Percentiles rank a stretch among this genome's conserved stretches.
Conservation (phyloP, 495 filamentous ascomycete species). For the Neurospora terricola region DNA sequence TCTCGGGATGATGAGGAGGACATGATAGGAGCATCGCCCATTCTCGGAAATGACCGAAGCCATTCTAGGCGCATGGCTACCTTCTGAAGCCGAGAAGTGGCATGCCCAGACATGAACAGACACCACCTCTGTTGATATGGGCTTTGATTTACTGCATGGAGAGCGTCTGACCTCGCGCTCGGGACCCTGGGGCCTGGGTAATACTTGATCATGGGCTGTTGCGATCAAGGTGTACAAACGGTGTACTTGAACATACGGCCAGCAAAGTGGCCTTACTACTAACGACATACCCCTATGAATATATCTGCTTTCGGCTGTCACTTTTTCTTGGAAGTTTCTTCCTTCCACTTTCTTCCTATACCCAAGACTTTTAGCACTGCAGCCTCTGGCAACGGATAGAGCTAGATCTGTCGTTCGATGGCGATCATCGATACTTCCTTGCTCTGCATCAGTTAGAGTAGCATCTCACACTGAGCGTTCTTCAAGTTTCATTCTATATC, state of each 20-base stretch:
- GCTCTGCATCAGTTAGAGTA: not conserved
- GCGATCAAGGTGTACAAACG: not conserved
- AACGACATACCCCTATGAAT: not conserved
- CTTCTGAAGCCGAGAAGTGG: conserved; percentile 35
- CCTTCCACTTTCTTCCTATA: not conserved
- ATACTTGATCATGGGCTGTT: not conserved
- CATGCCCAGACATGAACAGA: not conserved
- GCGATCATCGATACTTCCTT: not conserved
- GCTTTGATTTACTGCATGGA: not conserved
- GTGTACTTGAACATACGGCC: not conserved
- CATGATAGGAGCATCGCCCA: conserved; percentile 46
- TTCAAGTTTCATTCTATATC: not conserved
- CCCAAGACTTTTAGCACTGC: not conserved
- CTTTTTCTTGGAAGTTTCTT: not conserved
- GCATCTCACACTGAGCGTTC: not conserved
- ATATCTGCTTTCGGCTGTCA: not conserved
- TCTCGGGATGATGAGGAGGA: conserved; percentile 29
- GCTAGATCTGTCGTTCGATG: not conserved
- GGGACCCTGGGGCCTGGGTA: not conserved
- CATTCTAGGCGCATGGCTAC: conserved; percentile 63
- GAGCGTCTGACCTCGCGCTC: not conserved
- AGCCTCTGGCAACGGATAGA: not conserved
- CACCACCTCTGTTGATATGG: not conserved
- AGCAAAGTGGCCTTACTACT: not conserved
- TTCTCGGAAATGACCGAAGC: conserved; percentile 39